A percentile compares a stretch with the other conserved stretches of the same genome.
These are phyloP conservation scores for Naganishia vaughanmartiniae DNA, from an alignment of 768 basidiomycete genomes.

Conservation along the genomic window DNA sequence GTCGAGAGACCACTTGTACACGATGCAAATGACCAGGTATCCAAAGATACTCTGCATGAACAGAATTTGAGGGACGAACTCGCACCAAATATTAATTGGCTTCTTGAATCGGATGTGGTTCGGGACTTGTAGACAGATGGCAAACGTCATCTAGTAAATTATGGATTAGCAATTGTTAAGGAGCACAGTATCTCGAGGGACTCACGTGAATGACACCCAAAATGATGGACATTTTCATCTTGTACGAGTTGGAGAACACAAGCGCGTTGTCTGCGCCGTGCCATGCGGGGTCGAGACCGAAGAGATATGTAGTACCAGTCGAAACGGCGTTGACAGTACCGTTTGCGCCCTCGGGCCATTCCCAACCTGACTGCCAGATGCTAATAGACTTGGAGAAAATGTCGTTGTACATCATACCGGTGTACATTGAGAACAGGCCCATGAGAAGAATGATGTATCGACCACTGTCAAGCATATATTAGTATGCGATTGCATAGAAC, in stretches of 20 bases:
- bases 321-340: constrained; percentile 58
- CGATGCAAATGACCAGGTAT: constrained; percentile 86
- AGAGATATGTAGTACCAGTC: constrained; percentile 76
- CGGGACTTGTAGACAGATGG: constrained; percentile 89
- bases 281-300: constrained; percentile 94
- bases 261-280: constrained; percentile 86
- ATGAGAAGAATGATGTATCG: constrained; percentile 98
- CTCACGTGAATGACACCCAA: constrained; percentile 92
- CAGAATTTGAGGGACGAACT: constrained; percentile 94
- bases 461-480: constrained; percentile 54
- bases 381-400: constrained; percentile 91
- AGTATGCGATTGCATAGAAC: neutral
- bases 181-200: constrained; percentile 25
- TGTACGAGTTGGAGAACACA: constrained; percentile 96
- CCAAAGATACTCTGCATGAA: constrained; percentile 98
- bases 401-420: constrained; percentile 97
- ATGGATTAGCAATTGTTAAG: neutral
- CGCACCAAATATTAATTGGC: constrained; percentile 78
- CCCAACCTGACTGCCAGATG: constrained; percentile 85
- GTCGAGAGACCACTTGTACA: constrained; percentile 96
- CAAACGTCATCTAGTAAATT: constrained; percentile 87
- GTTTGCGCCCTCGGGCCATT: constrained; percentile 63
- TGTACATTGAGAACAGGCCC: constrained; percentile 96
- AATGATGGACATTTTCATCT: constrained; percentile 99
- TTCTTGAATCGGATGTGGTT: constrained; percentile 94